These are phyloP conservation scores for Leptographium procerum DNA, from an alignment of 2,329 filamentous ascomycete genomes.

Conservation along the genomic window DNA sequence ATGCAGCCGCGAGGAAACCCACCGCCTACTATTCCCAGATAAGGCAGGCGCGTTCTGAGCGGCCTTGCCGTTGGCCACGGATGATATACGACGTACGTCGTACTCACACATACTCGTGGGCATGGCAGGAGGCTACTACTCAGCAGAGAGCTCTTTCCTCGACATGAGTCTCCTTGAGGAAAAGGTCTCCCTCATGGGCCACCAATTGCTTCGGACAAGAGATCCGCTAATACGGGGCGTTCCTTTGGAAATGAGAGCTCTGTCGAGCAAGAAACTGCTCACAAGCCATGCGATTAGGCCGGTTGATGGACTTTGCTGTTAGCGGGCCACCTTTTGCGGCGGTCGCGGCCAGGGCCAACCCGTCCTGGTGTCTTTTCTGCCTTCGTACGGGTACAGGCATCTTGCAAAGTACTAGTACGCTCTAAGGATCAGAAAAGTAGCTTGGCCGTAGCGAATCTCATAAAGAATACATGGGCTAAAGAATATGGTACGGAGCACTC, in stretches of 20 bases:
- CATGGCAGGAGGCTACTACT: too few species aligned
- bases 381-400: neutral
- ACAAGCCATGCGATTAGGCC: neutral
- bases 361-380: neutral
- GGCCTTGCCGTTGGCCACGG: neutral
- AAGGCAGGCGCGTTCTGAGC: neutral
- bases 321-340: neutral
- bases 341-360: conserved; percentile 4
- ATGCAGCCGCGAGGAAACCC: neutral
- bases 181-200: neutral
- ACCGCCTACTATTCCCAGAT: neutral
- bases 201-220: neutral
- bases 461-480: too few species aligned
- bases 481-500: too few species aligned
- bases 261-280: neutral
- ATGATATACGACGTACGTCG: too few species aligned
- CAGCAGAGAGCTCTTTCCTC: too few species aligned
- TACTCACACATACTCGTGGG: too few species aligned
- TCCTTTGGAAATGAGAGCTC: neutral
- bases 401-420: neutral
- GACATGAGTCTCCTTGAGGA: neutral
- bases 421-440: too few species aligned
- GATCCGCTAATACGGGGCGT: neutral
- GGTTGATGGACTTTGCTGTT: neutral
- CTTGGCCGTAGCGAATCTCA: too few species aligned